Conservation (phyloP, 257 asterid genomes). For the Rauvolfia tetraphylla region DNA sequence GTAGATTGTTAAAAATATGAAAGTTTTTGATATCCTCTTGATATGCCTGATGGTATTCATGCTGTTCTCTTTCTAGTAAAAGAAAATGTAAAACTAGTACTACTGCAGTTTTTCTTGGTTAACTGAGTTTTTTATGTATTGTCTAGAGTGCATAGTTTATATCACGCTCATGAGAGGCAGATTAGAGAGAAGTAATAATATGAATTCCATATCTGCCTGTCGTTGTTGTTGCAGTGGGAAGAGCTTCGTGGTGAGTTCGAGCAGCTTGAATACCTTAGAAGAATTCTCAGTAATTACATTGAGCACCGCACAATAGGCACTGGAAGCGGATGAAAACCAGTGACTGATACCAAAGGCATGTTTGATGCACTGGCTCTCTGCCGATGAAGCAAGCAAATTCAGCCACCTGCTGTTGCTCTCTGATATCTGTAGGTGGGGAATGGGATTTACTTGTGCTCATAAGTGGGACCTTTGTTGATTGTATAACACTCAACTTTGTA, state of each 20-base stretch:
- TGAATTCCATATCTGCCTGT: background rate
- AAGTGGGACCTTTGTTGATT: background rate
- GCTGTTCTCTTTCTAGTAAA: background rate
- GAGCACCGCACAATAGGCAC: background rate
- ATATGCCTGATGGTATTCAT: background rate
- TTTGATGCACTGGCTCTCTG: background rate
- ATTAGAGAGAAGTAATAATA: background rate
- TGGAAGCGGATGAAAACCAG: background rate
- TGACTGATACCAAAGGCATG: background rate
- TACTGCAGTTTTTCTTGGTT: background rate
- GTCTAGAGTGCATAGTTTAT: background rate
- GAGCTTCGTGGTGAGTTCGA: slow-evolving; percentile 72
- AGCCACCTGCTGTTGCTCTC: background rate
- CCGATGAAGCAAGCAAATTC: background rate
- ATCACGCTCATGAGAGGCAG: background rate
- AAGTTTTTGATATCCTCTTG: no score
- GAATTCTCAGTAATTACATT: slow-evolving; percentile 41
- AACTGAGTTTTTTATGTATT: background rate
- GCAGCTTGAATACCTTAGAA: slow-evolving; percentile 79
- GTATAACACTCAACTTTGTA: background rate
- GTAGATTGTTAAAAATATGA: background rate
- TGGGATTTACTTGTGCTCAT: background rate
- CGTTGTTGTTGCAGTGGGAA: slow-evolving; percentile 76
- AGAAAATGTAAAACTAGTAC: no score
- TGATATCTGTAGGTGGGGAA: background rate